Percentiles rank a stretch among this genome's conserved stretches.
Evolutionary conservation across 495 filamentous ascomycete species (phyloP).

Genomic region (Penicillium salamii): DNA sequence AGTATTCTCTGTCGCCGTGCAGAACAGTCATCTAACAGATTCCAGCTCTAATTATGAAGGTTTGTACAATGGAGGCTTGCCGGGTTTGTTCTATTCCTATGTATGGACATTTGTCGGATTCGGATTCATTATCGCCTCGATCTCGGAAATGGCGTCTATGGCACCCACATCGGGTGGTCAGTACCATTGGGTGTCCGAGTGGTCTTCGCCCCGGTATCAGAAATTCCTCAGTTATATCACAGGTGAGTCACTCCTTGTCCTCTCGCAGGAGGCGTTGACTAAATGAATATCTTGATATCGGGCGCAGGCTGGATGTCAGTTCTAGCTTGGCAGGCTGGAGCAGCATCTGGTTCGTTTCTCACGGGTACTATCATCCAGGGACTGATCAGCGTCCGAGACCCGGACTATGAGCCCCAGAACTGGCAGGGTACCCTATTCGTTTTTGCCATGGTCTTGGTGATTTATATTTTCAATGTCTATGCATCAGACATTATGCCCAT

Average conservation of each 20-base stretch:
- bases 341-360: constrained; percentile 35
- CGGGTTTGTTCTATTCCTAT: constrained; percentile 34
- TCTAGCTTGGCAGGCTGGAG: constrained; percentile 40
- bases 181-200: constrained; percentile 52
- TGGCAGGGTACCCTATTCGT: constrained; percentile 47
- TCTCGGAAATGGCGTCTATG: constrained; percentile 44
- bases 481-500: constrained; percentile 33
- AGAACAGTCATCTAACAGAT: background rate
- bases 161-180: constrained; percentile 36
- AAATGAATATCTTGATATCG: constrained; percentile 4
- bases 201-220: constrained; percentile 39
- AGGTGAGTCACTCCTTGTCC: constrained; percentile 16
- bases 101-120: constrained; percentile 34
- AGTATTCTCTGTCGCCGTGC: background rate
- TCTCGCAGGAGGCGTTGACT: background rate
- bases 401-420: constrained; percentile 26
- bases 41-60: constrained; percentile 17
- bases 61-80: constrained; percentile 15
- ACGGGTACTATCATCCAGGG: constrained; percentile 45
- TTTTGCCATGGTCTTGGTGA: constrained; percentile 38
- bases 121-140: constrained; percentile 27
- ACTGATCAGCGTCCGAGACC: constrained; percentile 34
- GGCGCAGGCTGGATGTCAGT: constrained; percentile 48
- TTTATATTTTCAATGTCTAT: constrained; percentile 39
- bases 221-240: constrained; percentile 46